A percentile compares a stretch with the other conserved stretches of the same genome.
phyloP scores from a whole-genome alignment of 495 filamentous ascomycete genomes.

The Neurospora sp. region DNA sequence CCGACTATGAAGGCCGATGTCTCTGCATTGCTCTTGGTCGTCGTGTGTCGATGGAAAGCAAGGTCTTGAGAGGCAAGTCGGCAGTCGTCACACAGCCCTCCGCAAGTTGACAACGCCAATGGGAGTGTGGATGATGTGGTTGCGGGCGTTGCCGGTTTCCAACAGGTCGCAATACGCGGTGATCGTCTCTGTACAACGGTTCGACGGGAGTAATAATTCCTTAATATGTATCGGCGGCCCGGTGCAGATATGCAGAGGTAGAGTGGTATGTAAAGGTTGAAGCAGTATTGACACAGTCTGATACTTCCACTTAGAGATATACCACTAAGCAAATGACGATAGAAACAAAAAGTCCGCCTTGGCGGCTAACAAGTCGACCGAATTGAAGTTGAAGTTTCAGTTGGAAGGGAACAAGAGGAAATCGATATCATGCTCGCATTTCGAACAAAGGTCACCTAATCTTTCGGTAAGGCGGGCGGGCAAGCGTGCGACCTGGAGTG shows the following conservation, averaged over 20 bases:
- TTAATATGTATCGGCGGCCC: neutral
- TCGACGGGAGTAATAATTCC: neutral
- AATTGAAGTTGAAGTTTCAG: neutral
- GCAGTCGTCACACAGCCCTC: conserved; percentile 2
- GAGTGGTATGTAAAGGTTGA: neutral
- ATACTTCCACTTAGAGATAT: neutral
- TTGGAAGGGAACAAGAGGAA: neutral
- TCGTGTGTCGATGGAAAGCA: neutral
- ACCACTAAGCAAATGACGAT: neutral
- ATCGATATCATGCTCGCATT: neutral
- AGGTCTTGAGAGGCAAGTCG: neutral
- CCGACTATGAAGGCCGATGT: conserved; percentile 10
- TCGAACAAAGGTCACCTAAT: neutral
- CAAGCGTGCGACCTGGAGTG: neutral
- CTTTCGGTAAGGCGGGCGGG: neutral
- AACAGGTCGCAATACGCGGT: neutral
- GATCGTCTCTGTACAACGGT: neutral
- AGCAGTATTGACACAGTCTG: neutral
- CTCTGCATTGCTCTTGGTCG: conserved; percentile 11
- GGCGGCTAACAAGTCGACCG: neutral
- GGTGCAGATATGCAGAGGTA: neutral
- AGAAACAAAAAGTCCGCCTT: neutral
- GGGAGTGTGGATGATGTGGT: neutral
- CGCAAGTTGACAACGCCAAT: neutral
- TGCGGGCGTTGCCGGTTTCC: neutral